These are phyloP conservation scores for Corylus avellana DNA, from an alignment of 306 rosid genomes.

Conservation along the genomic window DNA sequence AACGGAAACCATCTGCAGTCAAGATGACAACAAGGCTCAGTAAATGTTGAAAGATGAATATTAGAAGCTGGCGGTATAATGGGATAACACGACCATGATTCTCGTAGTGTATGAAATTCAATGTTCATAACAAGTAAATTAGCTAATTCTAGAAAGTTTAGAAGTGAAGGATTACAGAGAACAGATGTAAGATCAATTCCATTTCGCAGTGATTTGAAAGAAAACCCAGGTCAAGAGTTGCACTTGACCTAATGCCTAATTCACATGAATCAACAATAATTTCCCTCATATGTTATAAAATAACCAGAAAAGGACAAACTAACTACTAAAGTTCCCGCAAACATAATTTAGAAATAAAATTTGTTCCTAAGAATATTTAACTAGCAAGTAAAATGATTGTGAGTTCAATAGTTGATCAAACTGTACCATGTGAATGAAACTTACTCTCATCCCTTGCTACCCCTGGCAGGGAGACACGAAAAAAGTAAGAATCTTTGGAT, in stretches of 20 bases:
- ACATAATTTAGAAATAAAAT: not conserved
- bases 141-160: not conserved
- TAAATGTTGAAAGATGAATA: not conserved
- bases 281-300: not conserved
- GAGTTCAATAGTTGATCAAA: not conserved
- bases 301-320: not conserved
- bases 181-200: not conserved
- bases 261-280: not conserved
- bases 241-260: not conserved
- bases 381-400: not conserved
- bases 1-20: constrained; percentile 38
- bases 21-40: constrained; percentile 10
- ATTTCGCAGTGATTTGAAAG: not conserved
- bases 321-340: not conserved
- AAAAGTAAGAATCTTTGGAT: constrained; percentile 35
- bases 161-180: not conserved
- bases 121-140: not conserved
- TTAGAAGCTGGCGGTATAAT: not conserved
- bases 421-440: not conserved
- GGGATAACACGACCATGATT: too few species aligned
- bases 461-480: constrained; percentile 41
- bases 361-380: not conserved
- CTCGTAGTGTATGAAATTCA: too few species aligned
- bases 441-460: constrained; percentile 45
- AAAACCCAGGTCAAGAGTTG: not conserved